Evolutionary conservation across 2,329 filamentous ascomycete genomes (phyloP).

Genomic region (Myriosclerotinia scirpicola): DNA sequence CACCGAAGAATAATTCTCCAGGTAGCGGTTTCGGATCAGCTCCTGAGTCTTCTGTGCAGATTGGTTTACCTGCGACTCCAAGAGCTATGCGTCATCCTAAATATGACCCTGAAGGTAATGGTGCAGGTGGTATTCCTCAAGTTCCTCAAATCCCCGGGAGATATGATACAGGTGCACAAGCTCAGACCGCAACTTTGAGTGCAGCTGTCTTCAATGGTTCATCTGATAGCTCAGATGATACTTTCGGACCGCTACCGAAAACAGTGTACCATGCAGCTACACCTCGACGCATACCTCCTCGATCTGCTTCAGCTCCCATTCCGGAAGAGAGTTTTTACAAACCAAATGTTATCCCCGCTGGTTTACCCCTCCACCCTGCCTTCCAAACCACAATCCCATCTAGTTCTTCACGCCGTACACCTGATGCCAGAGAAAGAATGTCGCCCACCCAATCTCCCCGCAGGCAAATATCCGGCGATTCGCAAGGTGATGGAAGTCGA

Average conservation of each 20-base stretch:
- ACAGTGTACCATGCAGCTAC: slow-evolving; percentile 42
- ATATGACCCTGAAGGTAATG: slow-evolving; percentile 58
- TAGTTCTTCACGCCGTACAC: slow-evolving; percentile 39
- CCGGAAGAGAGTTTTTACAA: slow-evolving; percentile 47
- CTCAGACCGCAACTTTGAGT: not conserved
- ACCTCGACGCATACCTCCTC: slow-evolving; percentile 50
- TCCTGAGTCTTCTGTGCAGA: slow-evolving; percentile 49
- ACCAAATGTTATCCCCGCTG: slow-evolving; percentile 39
- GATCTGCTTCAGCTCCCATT: slow-evolving; percentile 63
- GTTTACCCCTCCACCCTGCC: slow-evolving; percentile 45
- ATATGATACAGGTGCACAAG: slow-evolving; percentile 40
- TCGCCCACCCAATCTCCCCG: slow-evolving; percentile 34
- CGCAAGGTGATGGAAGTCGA: slow-evolving; percentile 34
- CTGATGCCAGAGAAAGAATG: slow-evolving; percentile 30
- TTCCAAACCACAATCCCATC: slow-evolving; percentile 43
- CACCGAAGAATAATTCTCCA: slow-evolving; percentile 40
- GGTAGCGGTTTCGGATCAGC: slow-evolving; percentile 47
- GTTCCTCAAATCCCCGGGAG: slow-evolving; percentile 54
- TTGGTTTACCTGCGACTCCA: slow-evolving; percentile 87
- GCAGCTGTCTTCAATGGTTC: slow-evolving; percentile 30
- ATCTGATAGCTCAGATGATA: slow-evolving; percentile 36
- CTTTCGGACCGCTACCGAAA: slow-evolving; percentile 38
- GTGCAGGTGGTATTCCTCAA: slow-evolving; percentile 57
- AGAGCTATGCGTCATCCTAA: slow-evolving; percentile 83
- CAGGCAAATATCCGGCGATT: slow-evolving; percentile 39